phyloP scores from a whole-genome alignment of 2,329 filamentous ascomycete species.

The Fusarium staphyleae region DNA sequence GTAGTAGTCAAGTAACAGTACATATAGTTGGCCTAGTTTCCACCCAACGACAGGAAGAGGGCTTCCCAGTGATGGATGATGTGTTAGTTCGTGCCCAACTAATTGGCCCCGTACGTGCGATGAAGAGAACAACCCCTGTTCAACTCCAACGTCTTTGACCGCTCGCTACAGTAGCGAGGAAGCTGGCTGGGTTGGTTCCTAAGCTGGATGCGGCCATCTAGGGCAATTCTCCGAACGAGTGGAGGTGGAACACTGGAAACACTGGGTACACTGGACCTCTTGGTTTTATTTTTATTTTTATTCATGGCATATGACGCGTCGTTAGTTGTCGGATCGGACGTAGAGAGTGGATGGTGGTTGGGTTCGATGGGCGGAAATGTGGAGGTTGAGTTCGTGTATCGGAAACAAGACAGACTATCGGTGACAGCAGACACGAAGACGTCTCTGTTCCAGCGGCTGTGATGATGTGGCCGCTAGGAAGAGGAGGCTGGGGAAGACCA shows the following conservation, averaged over 20 bases:
- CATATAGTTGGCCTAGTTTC: conserved; percentile 1
- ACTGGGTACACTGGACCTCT: no score
- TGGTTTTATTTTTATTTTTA: neutral
- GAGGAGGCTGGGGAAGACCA: conserved; percentile 13
- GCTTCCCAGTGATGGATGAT: conserved; percentile 16
- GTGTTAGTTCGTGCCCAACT: conserved; percentile 36
- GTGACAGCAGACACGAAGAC: conserved; percentile 4
- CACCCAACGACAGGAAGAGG: neutral
- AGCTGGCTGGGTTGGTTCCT: conserved; percentile 19
- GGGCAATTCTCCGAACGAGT: conserved; percentile 5
- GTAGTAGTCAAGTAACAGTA: neutral
- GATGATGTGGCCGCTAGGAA: conserved; percentile 6
- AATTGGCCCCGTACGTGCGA: conserved; percentile 13
- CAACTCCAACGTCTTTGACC: conserved; percentile 5
- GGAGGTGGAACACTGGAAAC: no score
- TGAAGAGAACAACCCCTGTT: conserved; percentile 2
- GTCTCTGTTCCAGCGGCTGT: conserved; percentile 1
- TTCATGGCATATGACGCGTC: neutral
- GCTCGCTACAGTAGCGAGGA: conserved; percentile 7
- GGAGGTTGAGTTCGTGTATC: conserved; percentile 21
- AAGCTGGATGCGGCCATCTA: conserved; percentile 12
- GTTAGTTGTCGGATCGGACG: neutral
- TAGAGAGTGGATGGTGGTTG: conserved; percentile 27
- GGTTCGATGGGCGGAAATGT: conserved; percentile 3
- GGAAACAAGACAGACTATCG: neutral